These are phyloP conservation scores for Bondarzewia mesenterica DNA, from an alignment of 1,284 basidiomycete genomes.

Conservation along the genomic window DNA sequence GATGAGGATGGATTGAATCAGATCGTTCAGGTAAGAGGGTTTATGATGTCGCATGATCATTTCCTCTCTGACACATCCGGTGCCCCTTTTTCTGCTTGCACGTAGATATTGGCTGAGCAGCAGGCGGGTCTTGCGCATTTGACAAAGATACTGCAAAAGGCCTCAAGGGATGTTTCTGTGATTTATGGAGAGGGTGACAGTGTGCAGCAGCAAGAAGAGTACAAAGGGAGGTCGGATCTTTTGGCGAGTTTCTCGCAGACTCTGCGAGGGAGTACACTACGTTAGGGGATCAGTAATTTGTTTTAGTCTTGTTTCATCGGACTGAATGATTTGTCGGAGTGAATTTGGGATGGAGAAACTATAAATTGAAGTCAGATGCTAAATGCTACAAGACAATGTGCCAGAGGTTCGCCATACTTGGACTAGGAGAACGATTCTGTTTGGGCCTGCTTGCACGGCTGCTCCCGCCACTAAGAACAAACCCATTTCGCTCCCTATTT, in stretches of 20 bases:
- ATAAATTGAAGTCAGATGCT: too few relatives aligned
- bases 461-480: neutral
- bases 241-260: constrained; percentile 20
- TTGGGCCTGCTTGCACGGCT: constrained; percentile 5
- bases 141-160: constrained; percentile 64
- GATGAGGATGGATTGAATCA: constrained; percentile 77
- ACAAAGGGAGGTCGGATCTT: constrained; percentile 17
- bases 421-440: too few relatives aligned
- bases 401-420: too few relatives aligned
- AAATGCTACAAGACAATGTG: too few relatives aligned
- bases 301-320: neutral
- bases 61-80: constrained; percentile 1
- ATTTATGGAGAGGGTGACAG: constrained; percentile 49
- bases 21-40: constrained; percentile 54
- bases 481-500: neutral
- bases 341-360: too few relatives aligned
- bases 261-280: constrained; percentile 28
- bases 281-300: constrained; percentile 12
- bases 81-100: constrained; percentile 1
- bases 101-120: constrained; percentile 69
- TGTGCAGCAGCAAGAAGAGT: constrained; percentile 22
- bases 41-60: neutral
- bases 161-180: constrained; percentile 63
- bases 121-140: constrained; percentile 77
- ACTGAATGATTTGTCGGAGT: too few relatives aligned